Percentiles rank a stretch among this genome's conserved stretches.
Conservation (phyloP, 176 grass and related monocot species). For the Leersia perrieri region DNA sequence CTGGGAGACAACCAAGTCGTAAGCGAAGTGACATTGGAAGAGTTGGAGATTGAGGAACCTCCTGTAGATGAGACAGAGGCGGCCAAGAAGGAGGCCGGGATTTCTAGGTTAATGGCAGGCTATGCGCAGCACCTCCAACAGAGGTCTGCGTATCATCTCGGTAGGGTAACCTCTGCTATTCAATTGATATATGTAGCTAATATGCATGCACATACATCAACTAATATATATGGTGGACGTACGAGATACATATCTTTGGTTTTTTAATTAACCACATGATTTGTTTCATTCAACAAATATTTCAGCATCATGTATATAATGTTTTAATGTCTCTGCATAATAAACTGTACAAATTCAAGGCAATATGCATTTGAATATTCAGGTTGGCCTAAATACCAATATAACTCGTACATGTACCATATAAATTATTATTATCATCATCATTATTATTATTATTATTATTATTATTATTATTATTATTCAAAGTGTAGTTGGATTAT, state of each 20-base stretch:
- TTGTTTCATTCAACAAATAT: no score
- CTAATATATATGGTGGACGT: no score
- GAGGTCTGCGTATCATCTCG: background rate
- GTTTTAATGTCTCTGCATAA: background rate
- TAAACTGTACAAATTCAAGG: no score
- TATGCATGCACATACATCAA: background rate
- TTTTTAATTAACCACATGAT: no score
- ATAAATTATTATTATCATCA: no score
- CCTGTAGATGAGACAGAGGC: background rate
- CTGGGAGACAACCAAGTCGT: background rate
- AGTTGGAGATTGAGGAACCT: background rate
- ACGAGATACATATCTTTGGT: no score
- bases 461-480: no score
- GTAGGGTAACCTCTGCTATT: background rate
- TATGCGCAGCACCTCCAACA: background rate
- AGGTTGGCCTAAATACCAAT: no score
- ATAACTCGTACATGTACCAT: no score
- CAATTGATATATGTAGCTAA: background rate
- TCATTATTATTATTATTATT: no score
- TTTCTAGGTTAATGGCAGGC: background rate
- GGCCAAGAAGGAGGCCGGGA: background rate
- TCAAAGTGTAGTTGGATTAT: background rate
- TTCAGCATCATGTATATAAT: no score
- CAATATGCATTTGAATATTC: no score
- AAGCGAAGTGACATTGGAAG: background rate